phyloP scores from a whole-genome alignment of 176 grass and related monocot species.

The Eleusine indica region DNA sequence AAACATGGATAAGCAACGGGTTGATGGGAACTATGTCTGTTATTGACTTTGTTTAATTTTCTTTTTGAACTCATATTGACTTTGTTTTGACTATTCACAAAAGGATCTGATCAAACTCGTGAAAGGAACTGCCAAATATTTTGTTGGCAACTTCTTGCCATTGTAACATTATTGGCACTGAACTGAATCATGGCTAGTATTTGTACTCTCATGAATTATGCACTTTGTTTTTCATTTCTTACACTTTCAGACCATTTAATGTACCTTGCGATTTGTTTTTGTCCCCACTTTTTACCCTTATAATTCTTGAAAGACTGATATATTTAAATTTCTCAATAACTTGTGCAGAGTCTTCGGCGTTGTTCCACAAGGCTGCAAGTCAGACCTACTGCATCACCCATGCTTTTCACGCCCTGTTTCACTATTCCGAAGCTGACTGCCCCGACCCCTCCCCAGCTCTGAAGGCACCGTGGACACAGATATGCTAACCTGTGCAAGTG shows the following conservation, averaged over 20 bases:
- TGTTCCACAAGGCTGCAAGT: slow-evolving; percentile 33
- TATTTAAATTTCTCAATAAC: background rate
- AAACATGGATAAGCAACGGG: slow-evolving; percentile 28
- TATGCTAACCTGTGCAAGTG: slow-evolving; percentile 23
- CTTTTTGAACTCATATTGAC: background rate
- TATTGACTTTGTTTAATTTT: too few relatives aligned
- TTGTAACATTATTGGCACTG: background rate
- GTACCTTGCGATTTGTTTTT: background rate
- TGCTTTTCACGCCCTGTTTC: slow-evolving; percentile 59
- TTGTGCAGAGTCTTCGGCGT: slow-evolving; percentile 26
- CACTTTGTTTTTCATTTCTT: background rate
- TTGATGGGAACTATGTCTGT: slow-evolving; percentile 16
- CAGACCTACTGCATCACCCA: slow-evolving; percentile 19
- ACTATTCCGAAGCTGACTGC: slow-evolving; percentile 58
- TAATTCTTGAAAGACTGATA: background rate
- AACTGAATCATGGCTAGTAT: background rate
- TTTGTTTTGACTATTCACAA: slow-evolving; percentile 14
- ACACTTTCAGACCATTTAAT: background rate
- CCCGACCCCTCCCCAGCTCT: background rate
- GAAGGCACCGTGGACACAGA: background rate
- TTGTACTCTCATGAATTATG: background rate
- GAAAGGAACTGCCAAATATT: background rate
- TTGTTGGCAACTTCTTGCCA: background rate
- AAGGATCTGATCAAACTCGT: background rate
- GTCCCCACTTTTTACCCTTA: background rate